phyloP scores from a whole-genome alignment of 2,329 filamentous ascomycete species.

The Aschersonia sp. region DNA sequence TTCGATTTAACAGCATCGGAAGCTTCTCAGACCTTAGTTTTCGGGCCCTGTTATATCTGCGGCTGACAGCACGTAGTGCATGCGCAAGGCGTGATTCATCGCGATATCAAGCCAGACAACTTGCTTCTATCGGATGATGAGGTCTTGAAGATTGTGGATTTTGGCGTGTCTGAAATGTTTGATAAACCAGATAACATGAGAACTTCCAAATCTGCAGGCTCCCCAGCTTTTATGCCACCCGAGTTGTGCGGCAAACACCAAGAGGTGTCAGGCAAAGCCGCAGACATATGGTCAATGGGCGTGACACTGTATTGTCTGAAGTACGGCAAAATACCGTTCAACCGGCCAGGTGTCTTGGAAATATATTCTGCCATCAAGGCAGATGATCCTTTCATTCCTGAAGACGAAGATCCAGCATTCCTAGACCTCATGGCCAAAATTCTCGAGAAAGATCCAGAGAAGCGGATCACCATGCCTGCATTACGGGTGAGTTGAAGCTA shows the following conservation, averaged over 20 bases:
- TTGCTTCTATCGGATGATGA: conserved; percentile 80
- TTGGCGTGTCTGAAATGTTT: conserved; percentile 99
- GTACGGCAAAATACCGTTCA: conserved; percentile 81
- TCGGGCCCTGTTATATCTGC: background rate
- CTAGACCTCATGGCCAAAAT: conserved; percentile 58
- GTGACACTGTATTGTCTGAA: conserved; percentile 85
- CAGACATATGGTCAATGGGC: conserved; percentile 98
- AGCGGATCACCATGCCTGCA: conserved; percentile 69
- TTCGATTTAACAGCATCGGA: too few species aligned
- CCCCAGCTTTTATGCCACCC: conserved; percentile 85
- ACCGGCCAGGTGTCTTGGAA: conserved; percentile 63
- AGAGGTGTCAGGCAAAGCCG: conserved; percentile 74
- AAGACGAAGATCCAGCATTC: conserved; percentile 52
- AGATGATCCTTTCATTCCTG: conserved; percentile 47
- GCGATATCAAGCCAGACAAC: conserved; percentile 97
- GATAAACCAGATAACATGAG: conserved; percentile 74
- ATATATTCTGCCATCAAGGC: conserved; percentile 79
- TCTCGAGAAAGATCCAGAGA: conserved; percentile 72
- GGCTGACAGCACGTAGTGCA: conserved; percentile 45
- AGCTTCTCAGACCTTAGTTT: too few species aligned
- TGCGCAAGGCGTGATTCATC: conserved; percentile 84
- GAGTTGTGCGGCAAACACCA: conserved; percentile 84
- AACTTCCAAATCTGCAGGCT: conserved; percentile 85
- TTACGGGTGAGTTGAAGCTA: conserved; percentile 49
- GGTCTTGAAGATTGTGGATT: conserved; percentile 93